Conservation (phyloP, 108 stramenopile genomes). For the Conticribra weissflogii region DNA sequence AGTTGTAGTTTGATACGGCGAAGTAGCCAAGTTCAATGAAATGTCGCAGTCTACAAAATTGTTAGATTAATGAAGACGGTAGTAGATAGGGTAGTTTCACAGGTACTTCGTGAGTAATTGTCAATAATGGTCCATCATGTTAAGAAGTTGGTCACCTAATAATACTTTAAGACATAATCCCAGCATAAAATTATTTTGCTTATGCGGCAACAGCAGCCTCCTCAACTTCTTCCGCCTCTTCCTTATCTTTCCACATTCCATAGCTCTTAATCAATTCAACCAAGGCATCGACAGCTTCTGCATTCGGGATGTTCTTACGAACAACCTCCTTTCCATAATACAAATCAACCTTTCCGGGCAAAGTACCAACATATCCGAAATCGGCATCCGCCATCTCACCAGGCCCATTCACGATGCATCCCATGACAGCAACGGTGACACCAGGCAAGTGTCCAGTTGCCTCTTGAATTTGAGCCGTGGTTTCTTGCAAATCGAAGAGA, state of each 20-base stretch:
- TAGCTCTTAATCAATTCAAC: conserved; percentile 95
- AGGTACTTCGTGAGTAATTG: no score
- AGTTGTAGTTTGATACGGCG: no score
- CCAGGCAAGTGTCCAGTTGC: conserved; percentile 96
- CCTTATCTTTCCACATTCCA: conserved; percentile 95
- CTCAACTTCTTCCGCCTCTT: conserved; percentile 72
- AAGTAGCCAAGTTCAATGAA: no score
- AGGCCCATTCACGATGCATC: conserved; percentile 98
- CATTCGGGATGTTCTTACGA: conserved; percentile 90
- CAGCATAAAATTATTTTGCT: no score
- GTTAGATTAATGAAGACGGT: no score
- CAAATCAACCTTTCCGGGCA: conserved; percentile 95
- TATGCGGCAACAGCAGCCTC: conserved; percentile 25
- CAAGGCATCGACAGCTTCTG: conserved; percentile 90
- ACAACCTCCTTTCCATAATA: conserved; percentile 97
- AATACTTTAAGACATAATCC: background rate
- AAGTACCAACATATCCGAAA: conserved; percentile 96
- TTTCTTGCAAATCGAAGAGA: conserved; percentile 97
- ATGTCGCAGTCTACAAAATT: no score
- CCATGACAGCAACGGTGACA: conserved; percentile 98
- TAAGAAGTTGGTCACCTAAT: background rate
- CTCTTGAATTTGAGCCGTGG: conserved; percentile 89
- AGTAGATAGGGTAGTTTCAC: no score
- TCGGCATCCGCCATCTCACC: conserved; percentile 99
- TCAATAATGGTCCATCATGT: no score